Conservation (phyloP, 2,329 filamentous ascomycete genomes). For the Ascochyta lentis region DNA sequence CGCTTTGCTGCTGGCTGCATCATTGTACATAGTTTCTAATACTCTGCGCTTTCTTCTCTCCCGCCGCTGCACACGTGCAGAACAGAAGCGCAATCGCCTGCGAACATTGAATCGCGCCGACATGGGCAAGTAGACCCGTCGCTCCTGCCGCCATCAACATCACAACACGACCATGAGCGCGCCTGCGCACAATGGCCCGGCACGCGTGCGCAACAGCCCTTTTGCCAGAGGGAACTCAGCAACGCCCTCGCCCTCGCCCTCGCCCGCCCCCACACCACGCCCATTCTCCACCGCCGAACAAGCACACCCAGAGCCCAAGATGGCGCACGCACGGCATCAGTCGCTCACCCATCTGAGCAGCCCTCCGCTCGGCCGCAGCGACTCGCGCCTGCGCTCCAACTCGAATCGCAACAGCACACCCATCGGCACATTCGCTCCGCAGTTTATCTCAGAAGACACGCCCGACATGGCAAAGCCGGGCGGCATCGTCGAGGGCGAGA, state of each 20-base stretch:
- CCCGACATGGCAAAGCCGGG: constrained; percentile 64
- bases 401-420: constrained; percentile 70
- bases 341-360: constrained; percentile 63
- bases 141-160: constrained; percentile 28
- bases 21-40: constrained; percentile 38
- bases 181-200: constrained; percentile 67
- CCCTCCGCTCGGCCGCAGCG: constrained; percentile 41
- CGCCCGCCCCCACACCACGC: constrained; percentile 73
- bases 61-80: neutral
- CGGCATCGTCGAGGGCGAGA: constrained; percentile 87
- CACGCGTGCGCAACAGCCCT: constrained; percentile 72
- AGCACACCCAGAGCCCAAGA: constrained; percentile 41
- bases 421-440: constrained; percentile 89
- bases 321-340: constrained; percentile 70
- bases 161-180: constrained; percentile 56
- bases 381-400: constrained; percentile 59
- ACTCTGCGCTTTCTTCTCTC: constrained; percentile 17
- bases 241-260: constrained; percentile 71
- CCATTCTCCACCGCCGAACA: constrained; percentile 58
- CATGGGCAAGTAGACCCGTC: constrained; percentile 28
- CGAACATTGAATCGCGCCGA: constrained; percentile 20
- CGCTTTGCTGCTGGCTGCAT: constrained; percentile 24
- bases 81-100: constrained; percentile 17
- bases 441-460: constrained; percentile 88
- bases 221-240: constrained; percentile 69